Conservation (phyloP, 2,329 filamentous ascomycete genomes). For the Paecilomyces dactylethromorphus region DNA sequence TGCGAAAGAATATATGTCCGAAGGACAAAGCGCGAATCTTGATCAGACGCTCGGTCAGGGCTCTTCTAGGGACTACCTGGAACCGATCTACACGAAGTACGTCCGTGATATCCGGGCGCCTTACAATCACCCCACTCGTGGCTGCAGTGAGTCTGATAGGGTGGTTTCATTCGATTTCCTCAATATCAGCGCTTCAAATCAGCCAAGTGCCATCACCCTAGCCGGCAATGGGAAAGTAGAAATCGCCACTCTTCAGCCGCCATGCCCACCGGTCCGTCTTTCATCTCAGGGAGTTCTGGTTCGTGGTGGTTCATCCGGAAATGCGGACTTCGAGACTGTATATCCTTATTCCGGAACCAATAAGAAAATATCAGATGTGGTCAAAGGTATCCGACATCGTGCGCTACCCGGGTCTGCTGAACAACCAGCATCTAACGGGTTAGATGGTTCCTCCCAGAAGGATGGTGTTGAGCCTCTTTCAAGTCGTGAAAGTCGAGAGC, state of each 20-base stretch:
- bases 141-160: conserved; percentile 40
- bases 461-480: conserved; percentile 18
- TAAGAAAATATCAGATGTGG: conserved; percentile 21
- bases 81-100: conserved; percentile 39
- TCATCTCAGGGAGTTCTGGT: conserved; percentile 31
- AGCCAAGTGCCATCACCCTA: conserved; percentile 48
- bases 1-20: conserved; percentile 42
- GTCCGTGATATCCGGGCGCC: conserved; percentile 41
- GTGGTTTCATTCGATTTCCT: conserved; percentile 58
- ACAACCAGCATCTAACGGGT: conserved; percentile 3
- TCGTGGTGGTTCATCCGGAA: conserved; percentile 19
- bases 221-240: conserved; percentile 46
- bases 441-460: conserved; percentile 2
- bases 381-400: conserved; percentile 22
- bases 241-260: conserved; percentile 41
- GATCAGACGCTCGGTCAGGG: conserved; percentile 34
- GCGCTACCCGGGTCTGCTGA: conserved; percentile 12
- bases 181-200: conserved; percentile 38
- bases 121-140: conserved; percentile 38
- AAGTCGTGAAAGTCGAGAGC: conserved; percentile 33
- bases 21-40: conserved; percentile 31
- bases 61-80: conserved; percentile 34
- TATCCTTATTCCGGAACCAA: conserved; percentile 21
- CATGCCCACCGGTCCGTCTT: conserved; percentile 30
- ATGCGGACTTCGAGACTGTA: conserved; percentile 24